Evolutionary conservation across 2,329 filamentous ascomycete species (phyloP).

Genomic region (Thermothelomyces thermophilus): DNA sequence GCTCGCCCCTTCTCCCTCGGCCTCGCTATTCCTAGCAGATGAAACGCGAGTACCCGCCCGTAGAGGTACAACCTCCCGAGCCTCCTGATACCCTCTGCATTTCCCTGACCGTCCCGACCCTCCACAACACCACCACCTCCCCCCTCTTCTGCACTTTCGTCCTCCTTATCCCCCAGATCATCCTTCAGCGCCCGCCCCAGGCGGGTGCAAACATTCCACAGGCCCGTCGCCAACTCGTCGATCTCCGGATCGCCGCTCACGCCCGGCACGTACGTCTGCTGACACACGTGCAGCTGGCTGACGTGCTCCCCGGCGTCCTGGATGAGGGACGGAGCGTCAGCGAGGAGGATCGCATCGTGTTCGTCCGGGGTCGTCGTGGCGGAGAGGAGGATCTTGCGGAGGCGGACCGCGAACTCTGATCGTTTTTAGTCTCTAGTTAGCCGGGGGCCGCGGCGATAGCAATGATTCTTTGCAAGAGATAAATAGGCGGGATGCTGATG

Average conservation of each 20-base stretch:
- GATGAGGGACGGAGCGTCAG: conserved; percentile 28
- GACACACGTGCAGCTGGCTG: conserved; percentile 28
- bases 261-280: conserved; percentile 28
- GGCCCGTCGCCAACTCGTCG: conserved; percentile 47
- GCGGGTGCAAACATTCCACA: conserved; percentile 63
- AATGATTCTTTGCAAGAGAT: too few species aligned
- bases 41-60: conserved; percentile 54
- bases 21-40: conserved; percentile 55
- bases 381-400: conserved; percentile 19
- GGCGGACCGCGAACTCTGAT: conserved; percentile 7
- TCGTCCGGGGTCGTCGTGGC: background rate
- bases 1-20: conserved; percentile 23
- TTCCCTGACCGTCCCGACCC: background rate
- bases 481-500: too few species aligned
- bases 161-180: background rate
- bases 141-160: too few species aligned
- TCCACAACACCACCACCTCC: too few species aligned
- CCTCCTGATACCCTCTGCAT: conserved; percentile 12
- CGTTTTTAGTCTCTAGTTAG: too few species aligned
- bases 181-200: conserved; percentile 32
- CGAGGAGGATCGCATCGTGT: background rate
- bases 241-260: conserved; percentile 38
- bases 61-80: conserved; percentile 28
- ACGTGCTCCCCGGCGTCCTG: conserved; percentile 38
- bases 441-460: too few species aligned